Evolutionary conservation across 768 basidiomycete species (phyloP), one percentile per base, ranked within the genome.

Genomic region (Chlorophyllum brunneum): DNA sequence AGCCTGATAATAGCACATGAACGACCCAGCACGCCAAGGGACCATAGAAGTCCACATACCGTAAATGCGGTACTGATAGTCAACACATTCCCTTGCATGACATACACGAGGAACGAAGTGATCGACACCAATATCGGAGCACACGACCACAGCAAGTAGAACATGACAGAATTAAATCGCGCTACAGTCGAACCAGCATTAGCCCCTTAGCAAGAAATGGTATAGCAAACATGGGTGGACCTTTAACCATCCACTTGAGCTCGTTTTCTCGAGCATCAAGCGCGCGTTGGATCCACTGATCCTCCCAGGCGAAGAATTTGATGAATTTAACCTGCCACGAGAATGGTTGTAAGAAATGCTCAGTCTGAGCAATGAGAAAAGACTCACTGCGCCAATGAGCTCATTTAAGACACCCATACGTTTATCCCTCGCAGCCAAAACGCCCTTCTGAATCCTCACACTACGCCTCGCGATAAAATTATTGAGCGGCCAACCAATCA

Each of bases 41-140:
- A 26, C 16, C 23, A 45, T n/a, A 27, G 30, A 15, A 51, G 15
- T 33, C 18, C 23, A 70, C 81, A 30, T 37, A 85, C 85, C 38
- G 94, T 95, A 63, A 95, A 95, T 0, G 95, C 94, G 15, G 82
- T 76, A 7, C 86, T 76, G 43, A 94, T 75, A 0, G 90, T 87
- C 41, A 98, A 65, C 63, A 88, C 71, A 40, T 91, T 79, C 0
- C 88, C 87, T 57, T 78, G 81, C 56, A 81, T 68, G 23, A 94
- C 81, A 55, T 81, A 92, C 16, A 74, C 76, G 60, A 82, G 75
- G 76, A 95, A 95, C 1, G 88, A 83, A 13, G 88, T 77, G 51
- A 93, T 76, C 1, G 90, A 91, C 15, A 95, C 82, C 10, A 88
- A 64, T 42, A 92, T 84, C 0, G 93, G 93, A 0, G 88, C 88